Conservation (phyloP, 2,329 filamentous ascomycete genomes). For the Grosmannia serpens region DNA sequence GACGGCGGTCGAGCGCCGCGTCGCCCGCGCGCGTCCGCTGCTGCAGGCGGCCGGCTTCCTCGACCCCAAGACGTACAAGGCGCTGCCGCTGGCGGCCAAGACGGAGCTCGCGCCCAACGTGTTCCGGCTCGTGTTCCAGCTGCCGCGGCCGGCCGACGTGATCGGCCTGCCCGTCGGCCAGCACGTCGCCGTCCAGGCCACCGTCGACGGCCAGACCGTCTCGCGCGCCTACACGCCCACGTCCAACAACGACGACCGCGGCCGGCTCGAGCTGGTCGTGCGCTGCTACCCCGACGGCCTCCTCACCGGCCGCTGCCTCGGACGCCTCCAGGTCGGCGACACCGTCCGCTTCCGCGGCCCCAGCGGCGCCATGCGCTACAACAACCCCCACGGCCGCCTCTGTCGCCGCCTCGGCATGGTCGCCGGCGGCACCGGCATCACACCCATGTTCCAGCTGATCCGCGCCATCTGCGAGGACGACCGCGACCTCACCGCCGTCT, state of each 20-base stretch:
- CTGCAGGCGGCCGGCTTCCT: conserved; percentile 31
- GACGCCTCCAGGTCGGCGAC: conserved; percentile 33
- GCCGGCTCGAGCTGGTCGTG: conserved; percentile 38
- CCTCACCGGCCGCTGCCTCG: conserved; percentile 38
- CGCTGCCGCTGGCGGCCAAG: conserved; percentile 31
- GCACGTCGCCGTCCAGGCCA: conserved; percentile 40
- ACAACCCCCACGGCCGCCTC: conserved; percentile 19
- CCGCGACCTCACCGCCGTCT: conserved; percentile 43
- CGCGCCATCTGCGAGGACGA: conserved; percentile 23
- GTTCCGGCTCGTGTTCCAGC: conserved; percentile 34
- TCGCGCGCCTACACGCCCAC: conserved; percentile 42
- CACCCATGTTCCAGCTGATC: conserved; percentile 42
- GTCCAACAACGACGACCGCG: conserved; percentile 37
- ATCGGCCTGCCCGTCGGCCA: conserved; percentile 46
- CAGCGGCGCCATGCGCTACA: conserved; percentile 44
- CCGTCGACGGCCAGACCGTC: conserved; percentile 32
- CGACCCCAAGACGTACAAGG: conserved; percentile 34
- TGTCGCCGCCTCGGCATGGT: conserved; percentile 41
- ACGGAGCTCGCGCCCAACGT: conserved; percentile 28
- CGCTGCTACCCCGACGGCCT: conserved; percentile 38
- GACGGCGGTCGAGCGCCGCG: no score
- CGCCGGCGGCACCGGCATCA: conserved; percentile 39
- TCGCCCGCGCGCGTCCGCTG: conserved; percentile 22
- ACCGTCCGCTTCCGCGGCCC: conserved; percentile 41
- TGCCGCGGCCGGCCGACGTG: conserved; percentile 30